phyloP scores from a whole-genome alignment of 140 eudicot species.

The Stevia rebaudiana region DNA sequence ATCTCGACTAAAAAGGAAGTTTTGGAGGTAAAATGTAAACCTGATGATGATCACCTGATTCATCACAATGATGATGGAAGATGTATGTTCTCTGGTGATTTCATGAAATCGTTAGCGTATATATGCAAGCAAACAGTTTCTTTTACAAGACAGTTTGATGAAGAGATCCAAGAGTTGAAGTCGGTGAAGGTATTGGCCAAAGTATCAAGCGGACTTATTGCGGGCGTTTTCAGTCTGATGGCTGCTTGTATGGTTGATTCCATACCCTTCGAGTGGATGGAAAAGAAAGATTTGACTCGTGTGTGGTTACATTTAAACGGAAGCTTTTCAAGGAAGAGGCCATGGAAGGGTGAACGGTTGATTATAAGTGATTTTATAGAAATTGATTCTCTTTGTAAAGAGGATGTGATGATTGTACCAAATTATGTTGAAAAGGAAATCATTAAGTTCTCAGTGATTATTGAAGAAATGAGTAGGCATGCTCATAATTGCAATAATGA shows the following conservation, averaged over 20 bases:
- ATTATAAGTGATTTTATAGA: background rate
- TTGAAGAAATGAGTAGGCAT: background rate
- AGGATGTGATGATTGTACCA: background rate
- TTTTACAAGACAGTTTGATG: background rate
- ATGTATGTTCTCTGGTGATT: background rate
- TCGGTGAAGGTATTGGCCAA: background rate
- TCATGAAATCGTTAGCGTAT: conserved; percentile 4
- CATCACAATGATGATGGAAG: conserved; percentile 1
- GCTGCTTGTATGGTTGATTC: conserved; percentile 3
- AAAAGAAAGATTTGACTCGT: background rate
- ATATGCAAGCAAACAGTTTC: background rate
- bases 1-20: conserved; percentile 1
- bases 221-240: conserved; percentile 4
- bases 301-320: background rate
- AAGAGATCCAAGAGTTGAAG: conserved; percentile 1
- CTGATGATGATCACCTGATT: too few relatives aligned
- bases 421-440: background rate
- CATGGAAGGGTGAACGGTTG: background rate
- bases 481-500: background rate
- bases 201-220: conserved; percentile 4
- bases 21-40: background rate
- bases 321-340: background rate
- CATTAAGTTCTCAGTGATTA: background rate
- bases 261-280: background rate
- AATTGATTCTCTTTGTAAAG: background rate